These are phyloP conservation scores for Spinacia oleracea DNA, from an alignment of 179 eudicot species.

Conservation along the genomic window DNA sequence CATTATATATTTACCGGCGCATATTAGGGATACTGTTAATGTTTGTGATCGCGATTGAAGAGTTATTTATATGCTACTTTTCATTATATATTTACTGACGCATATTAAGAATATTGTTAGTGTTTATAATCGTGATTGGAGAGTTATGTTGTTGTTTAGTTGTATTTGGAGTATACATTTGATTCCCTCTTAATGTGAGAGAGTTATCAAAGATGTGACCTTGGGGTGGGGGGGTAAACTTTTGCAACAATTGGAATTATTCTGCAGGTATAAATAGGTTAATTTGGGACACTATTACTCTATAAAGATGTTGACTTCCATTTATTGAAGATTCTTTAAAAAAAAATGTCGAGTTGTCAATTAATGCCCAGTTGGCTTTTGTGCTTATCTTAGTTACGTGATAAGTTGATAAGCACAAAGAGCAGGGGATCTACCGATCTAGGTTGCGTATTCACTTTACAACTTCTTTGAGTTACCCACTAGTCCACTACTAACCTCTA, in stretches of 20 bases:
- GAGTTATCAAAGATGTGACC: constrained; percentile 21
- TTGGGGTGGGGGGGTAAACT: not conserved
- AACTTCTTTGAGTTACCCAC: not conserved
- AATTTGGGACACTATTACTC: not conserved
- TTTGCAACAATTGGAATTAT: constrained; percentile 11
- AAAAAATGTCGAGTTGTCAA: constrained; percentile 7
- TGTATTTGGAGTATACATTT: no score
- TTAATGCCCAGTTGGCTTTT: not conserved
- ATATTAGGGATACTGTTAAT: no score
- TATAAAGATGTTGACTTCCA: constrained; percentile 22
- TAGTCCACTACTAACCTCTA: no score
- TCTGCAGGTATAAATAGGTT: constrained; percentile 14
- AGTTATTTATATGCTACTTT: no score
- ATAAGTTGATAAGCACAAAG: constrained; percentile 29
- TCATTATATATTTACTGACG: no score
- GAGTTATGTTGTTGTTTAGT: no score
- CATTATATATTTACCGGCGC: no score
- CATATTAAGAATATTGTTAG: no score
- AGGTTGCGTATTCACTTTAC: not conserved
- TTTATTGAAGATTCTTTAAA: constrained; percentile 10
- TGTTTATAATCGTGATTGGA: no score
- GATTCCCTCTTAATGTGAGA: not conserved
- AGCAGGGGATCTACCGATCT: not conserved
- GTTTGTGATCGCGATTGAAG: no score
- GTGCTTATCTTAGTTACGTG: constrained; percentile 25